phyloP scores from a whole-genome alignment of 331 rosid species.

The Pyrus hybrid region DNA sequence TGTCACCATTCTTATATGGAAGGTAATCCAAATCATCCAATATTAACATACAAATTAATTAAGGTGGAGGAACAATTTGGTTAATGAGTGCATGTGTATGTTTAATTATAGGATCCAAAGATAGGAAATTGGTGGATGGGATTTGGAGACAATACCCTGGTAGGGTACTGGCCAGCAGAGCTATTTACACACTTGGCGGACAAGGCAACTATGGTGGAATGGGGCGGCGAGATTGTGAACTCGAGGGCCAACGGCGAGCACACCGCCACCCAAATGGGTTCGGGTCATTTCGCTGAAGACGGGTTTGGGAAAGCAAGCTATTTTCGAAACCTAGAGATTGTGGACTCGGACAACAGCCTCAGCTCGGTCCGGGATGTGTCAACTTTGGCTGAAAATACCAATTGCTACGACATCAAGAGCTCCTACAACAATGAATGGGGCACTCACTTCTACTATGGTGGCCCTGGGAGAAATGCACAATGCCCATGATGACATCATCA shows the following conservation, averaged over 20 bases:
- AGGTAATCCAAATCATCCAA: conserved; percentile 28
- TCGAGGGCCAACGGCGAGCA: conserved; percentile 53
- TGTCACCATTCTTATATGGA: conserved; percentile 83
- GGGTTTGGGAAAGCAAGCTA: conserved; percentile 95
- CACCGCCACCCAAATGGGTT: conserved; percentile 93
- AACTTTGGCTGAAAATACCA: conserved; percentile 68
- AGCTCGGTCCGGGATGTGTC: conserved; percentile 46
- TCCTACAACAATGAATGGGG: conserved; percentile 71
- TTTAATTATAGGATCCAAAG: conserved; percentile 60
- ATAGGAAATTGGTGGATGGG: conserved; percentile 99
- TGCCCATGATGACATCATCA: conserved; percentile 32
- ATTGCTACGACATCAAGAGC: conserved; percentile 70
- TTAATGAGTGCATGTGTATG: background rate
- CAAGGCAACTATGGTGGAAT: conserved; percentile 90
- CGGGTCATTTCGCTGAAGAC: conserved; percentile 74
- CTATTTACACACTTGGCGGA: conserved; percentile 76
- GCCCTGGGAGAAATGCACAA: conserved; percentile 61
- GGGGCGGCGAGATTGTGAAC: conserved; percentile 98
- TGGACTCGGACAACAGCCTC: conserved; percentile 77
- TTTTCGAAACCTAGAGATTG: conserved; percentile 80
- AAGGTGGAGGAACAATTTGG: background rate
- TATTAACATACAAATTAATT: background rate
- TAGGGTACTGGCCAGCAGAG: conserved; percentile 96
- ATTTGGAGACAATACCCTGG: conserved; percentile 58
- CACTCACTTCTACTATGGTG: conserved; percentile 84